Evolutionary conservation across 257 asterid genomes (phyloP).

Genomic region (Vinca minor): DNA sequence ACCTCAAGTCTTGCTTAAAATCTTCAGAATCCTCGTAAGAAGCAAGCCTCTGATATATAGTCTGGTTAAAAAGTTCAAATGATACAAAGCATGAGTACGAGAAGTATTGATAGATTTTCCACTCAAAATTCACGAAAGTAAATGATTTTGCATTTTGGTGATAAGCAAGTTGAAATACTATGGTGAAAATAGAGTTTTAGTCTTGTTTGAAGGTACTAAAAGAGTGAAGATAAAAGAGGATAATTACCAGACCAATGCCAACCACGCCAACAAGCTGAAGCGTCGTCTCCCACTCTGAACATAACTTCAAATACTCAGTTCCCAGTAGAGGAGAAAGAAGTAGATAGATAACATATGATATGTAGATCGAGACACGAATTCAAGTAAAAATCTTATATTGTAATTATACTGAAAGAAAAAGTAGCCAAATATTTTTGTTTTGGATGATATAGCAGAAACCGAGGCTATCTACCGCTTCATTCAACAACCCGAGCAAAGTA

Average conservation of each 20-base stretch:
- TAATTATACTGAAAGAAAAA: neutral
- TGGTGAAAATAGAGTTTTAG: neutral
- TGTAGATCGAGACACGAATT: neutral
- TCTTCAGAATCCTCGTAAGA: conserved; percentile 68
- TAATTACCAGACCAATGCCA: conserved; percentile 62
- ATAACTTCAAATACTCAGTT: conserved; percentile 14
- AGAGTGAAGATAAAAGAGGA: conserved; percentile 8
- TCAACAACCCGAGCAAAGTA: neutral
- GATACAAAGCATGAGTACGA: conserved; percentile 6
- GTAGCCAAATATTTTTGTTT: neutral
- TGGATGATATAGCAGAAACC: neutral
- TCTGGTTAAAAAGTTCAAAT: conserved; percentile 34
- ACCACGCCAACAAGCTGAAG: conserved; percentile 56
- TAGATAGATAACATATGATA: neutral
- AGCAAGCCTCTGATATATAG: conserved; percentile 46
- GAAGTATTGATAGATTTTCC: neutral
- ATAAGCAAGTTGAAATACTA: neutral
- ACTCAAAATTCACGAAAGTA: neutral
- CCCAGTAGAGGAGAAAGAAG: conserved; percentile 2
- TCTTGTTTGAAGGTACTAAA: neutral
- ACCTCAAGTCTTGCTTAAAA: conserved; percentile 66
- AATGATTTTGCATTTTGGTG: neutral
- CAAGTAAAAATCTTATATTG: neutral
- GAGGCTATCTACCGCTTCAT: neutral
- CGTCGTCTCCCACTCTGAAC: conserved; percentile 82